Conservation (phyloP, 2,329 filamentous ascomycete species). For the Alternaria angustiovoidea region DNA sequence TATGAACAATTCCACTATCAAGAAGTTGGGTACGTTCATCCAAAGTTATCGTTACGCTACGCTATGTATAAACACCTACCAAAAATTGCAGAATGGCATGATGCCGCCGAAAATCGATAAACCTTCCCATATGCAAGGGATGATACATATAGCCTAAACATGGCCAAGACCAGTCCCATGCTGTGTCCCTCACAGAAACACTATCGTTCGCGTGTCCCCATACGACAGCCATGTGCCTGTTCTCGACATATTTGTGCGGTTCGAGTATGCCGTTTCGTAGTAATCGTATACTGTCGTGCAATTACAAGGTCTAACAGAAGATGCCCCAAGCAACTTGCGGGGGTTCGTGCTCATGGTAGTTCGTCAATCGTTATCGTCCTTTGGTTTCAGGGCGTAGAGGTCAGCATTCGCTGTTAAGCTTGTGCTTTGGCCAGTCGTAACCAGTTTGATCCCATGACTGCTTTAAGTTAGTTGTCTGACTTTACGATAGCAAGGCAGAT, state of each 20-base stretch:
- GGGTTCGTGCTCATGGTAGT: neutral
- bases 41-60: neutral
- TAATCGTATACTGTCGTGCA: neutral
- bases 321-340: neutral
- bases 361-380: neutral
- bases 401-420: constrained; percentile 54
- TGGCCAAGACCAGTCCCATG: neutral
- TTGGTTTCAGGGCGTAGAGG: neutral
- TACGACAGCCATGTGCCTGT: neutral
- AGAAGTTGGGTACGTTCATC: neutral
- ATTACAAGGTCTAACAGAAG: neutral
- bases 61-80: neutral
- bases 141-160: constrained; percentile 12
- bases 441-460: constrained; percentile 47
- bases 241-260: neutral
- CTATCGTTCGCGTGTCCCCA: neutral
- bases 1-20: neutral
- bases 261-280: neutral
- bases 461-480: constrained; percentile 7
- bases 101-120: constrained; percentile 1
- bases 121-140: constrained; percentile 13
- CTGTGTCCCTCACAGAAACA: neutral
- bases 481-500: neutral
- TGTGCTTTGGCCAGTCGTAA: constrained; percentile 54
- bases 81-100: neutral